Base-by-base conservation (phyloP, 225 moss, liverwort and hornwort species). In the Bryoerythrophyllum caledonicum region DNA sequence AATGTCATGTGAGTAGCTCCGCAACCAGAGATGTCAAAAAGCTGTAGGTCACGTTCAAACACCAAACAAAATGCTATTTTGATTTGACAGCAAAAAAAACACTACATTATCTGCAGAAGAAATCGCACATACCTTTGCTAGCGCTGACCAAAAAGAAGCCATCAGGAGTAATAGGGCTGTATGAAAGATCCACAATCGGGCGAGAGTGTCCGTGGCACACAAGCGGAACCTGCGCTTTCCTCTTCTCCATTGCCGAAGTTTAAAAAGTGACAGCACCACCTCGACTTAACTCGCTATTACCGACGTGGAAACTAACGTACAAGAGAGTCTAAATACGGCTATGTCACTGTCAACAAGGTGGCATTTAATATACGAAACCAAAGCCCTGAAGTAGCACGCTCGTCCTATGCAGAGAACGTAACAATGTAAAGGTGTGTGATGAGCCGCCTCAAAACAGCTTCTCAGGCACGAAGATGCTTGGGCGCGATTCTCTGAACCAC, bases 141-240 rank as follows among this genome's bases (percentile, higher is more conserved):
- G 94, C 97, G 73, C 97, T 99, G 78, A 99, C 93, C 79, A 99
- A 89, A 80, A 99, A 99, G 76, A 99, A 95, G 55, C 97, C 97
- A 53, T 99, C 97, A 35, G 90, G 91, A 72, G 97, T 99, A 28
- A 87, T 78, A 20, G 97, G 94, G 78, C 97, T 99, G 84, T 99
- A 99, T 1, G 94, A 99, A 41, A 99, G 87, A 82, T 99, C 97
- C 44, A 99, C 97, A 71, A 99, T 99, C 17, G 97, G 97, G 68
- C 97, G 89, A 52, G 97, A 99, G 74, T 99, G 97, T 55, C 97
- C 97, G 57, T 99, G 97, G 81, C 97, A 99, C 72, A 99, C 97
- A 77, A 99, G 79, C 17, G 97, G 97, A 66, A 99, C 77, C 84
- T 99, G 97, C 21, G 93, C 94, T 89, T 93, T 95, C 68, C 97